Evolutionary conservation across 257 asterid genomes (phyloP), one percentile per base, ranked within the genome.

Genomic region (Nicotiana otophora): DNA sequence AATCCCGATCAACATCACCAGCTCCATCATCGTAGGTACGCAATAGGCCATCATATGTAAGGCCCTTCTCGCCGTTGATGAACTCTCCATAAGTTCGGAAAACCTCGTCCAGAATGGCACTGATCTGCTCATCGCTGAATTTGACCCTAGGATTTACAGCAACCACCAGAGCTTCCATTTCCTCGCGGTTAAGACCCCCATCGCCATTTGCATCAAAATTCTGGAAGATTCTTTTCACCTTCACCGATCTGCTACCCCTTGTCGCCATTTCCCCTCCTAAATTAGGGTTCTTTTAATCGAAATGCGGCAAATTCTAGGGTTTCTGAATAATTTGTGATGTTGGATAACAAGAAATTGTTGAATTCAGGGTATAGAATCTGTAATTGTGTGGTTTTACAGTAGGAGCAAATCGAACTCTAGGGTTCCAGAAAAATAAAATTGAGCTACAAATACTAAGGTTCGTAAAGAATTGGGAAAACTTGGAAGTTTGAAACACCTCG

Each of bases 11-110:
- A 54, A 96, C 98, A 51, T 96, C 99, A 4, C 98, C 99, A 6
- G 98, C 99, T 5, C 98, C 98, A 70, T 96, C 99, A 86, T 96
- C 99, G 36, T 96, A 96, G 9, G 98, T 96, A 2, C 99, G 97
- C n/a, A 96, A 89, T 5, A 94, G 93, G 84, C 99, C 99, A 68
- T 92, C 98, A 10, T 88, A 92, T 7, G 97, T 91, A 77, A 96
- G 95, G 10, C 98, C 99, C 86, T 88, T 93, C 23, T 92, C 97
- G 16, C 92, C 91, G 80, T 96, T 93, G 77, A 94, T 93, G 85
- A 94, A 96, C 28, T 93, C 98, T 4, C 94, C 92, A 81, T 96
- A 96, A 7, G 98, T 93, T 4, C 94, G 93, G 90, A 96, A 96
- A 26, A 96, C 97, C 85, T 94, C 98, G 81, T 94, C 98, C 78